A percentile compares a stretch with the other conserved stretches of the same genome.
Evolutionary conservation across 2,329 filamentous ascomycete genomes (phyloP).

Genomic region (Anthostomella pinea): DNA sequence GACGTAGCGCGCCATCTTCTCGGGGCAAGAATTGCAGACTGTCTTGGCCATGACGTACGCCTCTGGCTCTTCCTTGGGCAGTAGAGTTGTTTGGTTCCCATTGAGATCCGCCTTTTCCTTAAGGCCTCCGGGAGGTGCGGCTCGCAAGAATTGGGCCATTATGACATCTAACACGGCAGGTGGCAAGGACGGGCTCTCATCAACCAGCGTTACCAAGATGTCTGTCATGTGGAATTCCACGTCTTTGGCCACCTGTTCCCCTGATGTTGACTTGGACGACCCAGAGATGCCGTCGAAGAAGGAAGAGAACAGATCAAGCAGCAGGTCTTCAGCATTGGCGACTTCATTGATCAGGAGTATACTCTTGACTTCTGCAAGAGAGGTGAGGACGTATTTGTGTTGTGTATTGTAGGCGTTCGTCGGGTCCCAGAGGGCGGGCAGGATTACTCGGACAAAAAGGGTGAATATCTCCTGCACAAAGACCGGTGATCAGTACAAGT

Average conservation of each 20-base stretch:
- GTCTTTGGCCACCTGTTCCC: constrained; percentile 85
- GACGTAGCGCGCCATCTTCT: constrained; percentile 93
- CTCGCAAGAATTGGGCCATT: constrained; percentile 91
- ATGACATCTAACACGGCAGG: constrained; percentile 85
- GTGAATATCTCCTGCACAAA: constrained; percentile 81
- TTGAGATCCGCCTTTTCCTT: constrained; percentile 62
- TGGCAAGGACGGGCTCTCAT: constrained; percentile 77
- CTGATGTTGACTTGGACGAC: constrained; percentile 68
- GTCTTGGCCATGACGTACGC: constrained; percentile 97
- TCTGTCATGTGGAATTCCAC: constrained; percentile 91
- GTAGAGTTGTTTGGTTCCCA: constrained; percentile 75
- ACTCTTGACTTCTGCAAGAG: constrained; percentile 89
- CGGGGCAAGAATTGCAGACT: constrained; percentile 82
- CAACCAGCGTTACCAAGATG: constrained; percentile 79
- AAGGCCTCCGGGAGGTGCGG: constrained; percentile 66
- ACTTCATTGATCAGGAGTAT: constrained; percentile 89
- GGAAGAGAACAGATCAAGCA: constrained; percentile 77
- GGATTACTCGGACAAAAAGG: constrained; percentile 77
- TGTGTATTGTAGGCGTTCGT: constrained; percentile 88
- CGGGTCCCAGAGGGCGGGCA: constrained; percentile 82
- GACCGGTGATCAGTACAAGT: constrained; percentile 18
- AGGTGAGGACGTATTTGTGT: constrained; percentile 86
- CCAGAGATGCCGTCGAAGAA: constrained; percentile 91
- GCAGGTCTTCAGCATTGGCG: constrained; percentile 74
- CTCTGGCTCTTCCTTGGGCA: constrained; percentile 83